Base-by-base conservation (phyloP, 768 basidiomycete genomes). In the Lentinula edodes region DNA sequence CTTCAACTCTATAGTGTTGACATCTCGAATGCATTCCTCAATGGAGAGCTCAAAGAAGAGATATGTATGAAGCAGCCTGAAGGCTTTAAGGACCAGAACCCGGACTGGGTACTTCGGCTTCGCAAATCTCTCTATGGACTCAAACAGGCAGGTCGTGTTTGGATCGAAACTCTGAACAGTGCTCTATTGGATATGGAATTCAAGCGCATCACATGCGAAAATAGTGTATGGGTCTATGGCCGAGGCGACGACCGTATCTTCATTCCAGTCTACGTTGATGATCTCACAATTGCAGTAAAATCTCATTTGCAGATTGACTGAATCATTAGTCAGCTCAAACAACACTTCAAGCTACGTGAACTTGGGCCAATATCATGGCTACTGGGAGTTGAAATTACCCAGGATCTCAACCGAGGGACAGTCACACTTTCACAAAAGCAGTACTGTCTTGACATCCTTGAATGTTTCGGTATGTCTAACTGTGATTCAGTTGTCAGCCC, bases 371-470 rank as follows among this genome's bases (percentile, higher is more conserved):
- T 61, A 32, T 55, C 61, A 15, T 71, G 63, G 62, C 57, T 77
- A 2, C 67, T 78, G 4, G 72, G 76, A 4, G 63, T 78, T 28
- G 56, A 72, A 43, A 64, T 79, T 60, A 54, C 60, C 13, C 48
- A 58, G 1, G 63, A 0, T n/a, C n/a, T n/a, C n/a, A n/a, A n/a
- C n/a, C n/a, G n/a, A n/a, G n/a, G n/a, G n/a, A 73, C 69, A 9
- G 67, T 78, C 52, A 62, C 69, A 16, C 48, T 77, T 0, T 70
- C 66, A 10, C 76, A 79, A 60, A 45, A 43, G 9, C 41, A 68
- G 0, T 80, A 77, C 63, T 68, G 78, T 43, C 64, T 73, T 5
- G 45, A 56, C 1, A 69, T 72, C 35, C 54, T 74, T 36, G n/a
- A 23, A 0, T 56, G 62, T 0, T 72, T 68, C 61, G 54, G 62